Percentiles rank a stretch among this genome's conserved stretches.
Evolutionary conservation across 306 rosid genomes (phyloP).

Genomic region (Begonia peltatifolia): DNA sequence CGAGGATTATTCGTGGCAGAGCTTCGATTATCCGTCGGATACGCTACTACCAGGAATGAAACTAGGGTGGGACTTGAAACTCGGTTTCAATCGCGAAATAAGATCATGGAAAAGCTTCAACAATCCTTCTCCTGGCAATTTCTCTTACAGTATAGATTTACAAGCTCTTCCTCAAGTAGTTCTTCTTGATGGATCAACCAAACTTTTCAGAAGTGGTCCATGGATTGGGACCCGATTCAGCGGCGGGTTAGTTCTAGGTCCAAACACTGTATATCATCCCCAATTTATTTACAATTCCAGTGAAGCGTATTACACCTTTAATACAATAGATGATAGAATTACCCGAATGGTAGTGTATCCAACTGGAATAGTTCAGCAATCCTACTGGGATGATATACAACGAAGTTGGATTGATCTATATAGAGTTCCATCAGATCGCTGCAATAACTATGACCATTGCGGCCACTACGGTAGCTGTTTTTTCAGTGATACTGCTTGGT

Average conservation of each 20-base stretch:
- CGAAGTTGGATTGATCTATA: slow-evolving; percentile 17
- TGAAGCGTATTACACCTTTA: slow-evolving; percentile 30
- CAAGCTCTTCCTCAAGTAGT: slow-evolving; percentile 32
- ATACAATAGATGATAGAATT: slow-evolving; percentile 10
- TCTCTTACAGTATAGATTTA: slow-evolving; percentile 21
- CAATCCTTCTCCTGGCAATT: slow-evolving; percentile 29
- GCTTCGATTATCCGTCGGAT: slow-evolving; percentile 38
- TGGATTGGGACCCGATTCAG: slow-evolving; percentile 29
- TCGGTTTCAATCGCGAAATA: slow-evolving; percentile 24
- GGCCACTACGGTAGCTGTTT: slow-evolving; percentile 28
- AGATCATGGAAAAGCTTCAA: slow-evolving; percentile 21
- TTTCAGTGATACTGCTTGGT: slow-evolving; percentile 7
- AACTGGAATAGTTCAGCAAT: slow-evolving; percentile 23
- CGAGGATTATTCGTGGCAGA: slow-evolving; percentile 28
- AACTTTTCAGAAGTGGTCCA: slow-evolving; percentile 31
- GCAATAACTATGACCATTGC: slow-evolving; percentile 31
- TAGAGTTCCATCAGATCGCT: slow-evolving; percentile 17
- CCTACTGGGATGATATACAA: slow-evolving; percentile 18
- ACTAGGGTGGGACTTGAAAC: slow-evolving; percentile 35
- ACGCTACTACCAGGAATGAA: slow-evolving; percentile 35
- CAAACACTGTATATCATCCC: slow-evolving; percentile 25
- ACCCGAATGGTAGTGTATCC: slow-evolving; percentile 21
- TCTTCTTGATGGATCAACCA: slow-evolving; percentile 15
- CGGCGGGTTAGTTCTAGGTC: slow-evolving; percentile 10
- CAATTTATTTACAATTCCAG: slow-evolving; percentile 18